Base-by-base conservation (phyloP, 140 eudicot species). In the Stevia rebaudiana region DNA sequence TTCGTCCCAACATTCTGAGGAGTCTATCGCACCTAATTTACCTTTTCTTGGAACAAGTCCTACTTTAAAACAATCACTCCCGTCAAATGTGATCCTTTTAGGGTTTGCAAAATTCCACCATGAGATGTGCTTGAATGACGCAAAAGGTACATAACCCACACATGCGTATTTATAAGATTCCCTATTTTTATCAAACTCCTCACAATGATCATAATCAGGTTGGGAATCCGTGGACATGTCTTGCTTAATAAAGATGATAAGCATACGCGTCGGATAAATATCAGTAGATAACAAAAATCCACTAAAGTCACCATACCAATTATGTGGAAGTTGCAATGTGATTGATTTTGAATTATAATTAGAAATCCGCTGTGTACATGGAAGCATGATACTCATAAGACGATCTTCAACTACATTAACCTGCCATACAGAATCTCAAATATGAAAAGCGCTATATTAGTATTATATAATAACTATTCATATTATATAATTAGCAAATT, bases 141-240 rank as follows among this genome's bases (percentile, higher is more conserved):
- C 31, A 46, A 67, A 67, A 24, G 72, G 43, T 11, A 67, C 52
- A 51, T 67, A 67, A 21, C 52, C 62, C 23, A 37, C 42, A 5
- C 1, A 0, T 8, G 4, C 5, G 10, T 4, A 0, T 8, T 28
- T 28, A 67, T 22, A 12, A 19, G 21, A 8, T 5, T 37, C 41
- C 3, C 0, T 0, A 2, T 31, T 16, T 35, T 52, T 25, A 13
- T 51, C 40, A 5, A 10, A 67, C 17, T 51, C 36, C 36, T 66
- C 49, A 11, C 25, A 67, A 0, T 6, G 47, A 31, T 48, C 15
- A 2, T 49, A 4, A 6, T 43, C 21, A 39, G 10, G 18, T 13
- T 19, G 37, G 28, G 53, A 22, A 61, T 41, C 22, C 30, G 11
- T 36, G 11, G 22, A 6, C 57, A 9, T 28, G 3, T 63, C 69